Base-by-base conservation (phyloP, 2,329 filamentous ascomycete species). In the Neoascochyta sp. region DNA sequence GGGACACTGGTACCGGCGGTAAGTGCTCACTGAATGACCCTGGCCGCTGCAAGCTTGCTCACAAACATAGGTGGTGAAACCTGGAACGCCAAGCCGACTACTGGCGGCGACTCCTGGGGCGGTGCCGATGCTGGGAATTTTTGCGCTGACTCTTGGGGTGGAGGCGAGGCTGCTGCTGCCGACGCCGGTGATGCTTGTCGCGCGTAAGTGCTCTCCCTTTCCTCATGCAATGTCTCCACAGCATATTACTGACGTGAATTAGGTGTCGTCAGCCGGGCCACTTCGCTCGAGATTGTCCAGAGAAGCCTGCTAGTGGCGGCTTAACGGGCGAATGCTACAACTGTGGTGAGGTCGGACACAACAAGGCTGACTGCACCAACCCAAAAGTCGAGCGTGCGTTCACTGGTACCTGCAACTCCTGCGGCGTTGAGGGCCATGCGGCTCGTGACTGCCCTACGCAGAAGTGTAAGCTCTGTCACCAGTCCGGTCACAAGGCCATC, bases 381-480 rank as follows among this genome's bases (percentile, higher is more conserved):
- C 70, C 73, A 10, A 63, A 62, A 15, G 71, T 75, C 29, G 65
- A 70, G 34, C 67, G 66, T 29, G 52, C 64, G 9, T 75, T 75
- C 53, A 68, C 66, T 26, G 76, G 79, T 3, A 73, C 65, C 7
- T 86, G 81, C 63, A 75, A 74, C 40, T 66, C 74, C 57, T 80
- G 76, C 44, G 62, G 67, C 10, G 47, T 70, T 35, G 54, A 67
- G 18, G 76, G 76, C 12, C 76, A 80, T 41, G 65, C 76, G 47
- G 65, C 73, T 29, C 70, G 73, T 12, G 78, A 83, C 29, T 88
- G 83, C 43, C 80, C 81, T 1, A 61, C 71, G 2, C 75, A 75
- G 5, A 58, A 62, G 16, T 78, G 74, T 54, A 74, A 70, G 45
- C 73, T 77, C 36, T 76, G 74, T 61, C 68, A 71, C 53, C 43